Percentiles rank a stretch among this genome's conserved stretches.
Evolutionary conservation across 352 stramenopile genomes (phyloP).

Genomic region (Paralagenidium karlingii): DNA sequence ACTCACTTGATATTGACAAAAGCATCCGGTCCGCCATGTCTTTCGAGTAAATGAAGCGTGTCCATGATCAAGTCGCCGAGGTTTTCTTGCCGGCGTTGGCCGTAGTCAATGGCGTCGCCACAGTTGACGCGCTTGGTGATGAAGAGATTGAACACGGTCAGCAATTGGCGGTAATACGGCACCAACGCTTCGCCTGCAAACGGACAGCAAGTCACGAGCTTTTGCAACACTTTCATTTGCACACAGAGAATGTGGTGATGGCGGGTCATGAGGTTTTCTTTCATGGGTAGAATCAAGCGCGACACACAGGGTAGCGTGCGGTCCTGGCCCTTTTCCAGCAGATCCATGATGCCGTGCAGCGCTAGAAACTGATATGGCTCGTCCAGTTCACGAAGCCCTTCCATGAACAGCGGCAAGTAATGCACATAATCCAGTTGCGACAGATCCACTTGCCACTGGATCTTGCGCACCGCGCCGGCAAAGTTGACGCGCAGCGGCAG

Average conservation of each 20-base stretch:
- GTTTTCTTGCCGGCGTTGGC: constrained; percentile 66
- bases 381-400: constrained; percentile 36
- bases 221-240: constrained; percentile 69
- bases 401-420: constrained; percentile 61
- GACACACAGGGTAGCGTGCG: constrained; percentile 17
- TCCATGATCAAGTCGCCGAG: constrained; percentile 77
- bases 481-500: constrained; percentile 66
- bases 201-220: constrained; percentile 46
- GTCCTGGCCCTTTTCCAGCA: constrained; percentile 22
- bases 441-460: constrained; percentile 12
- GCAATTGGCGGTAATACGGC: constrained; percentile 85
- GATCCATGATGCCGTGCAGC: constrained; percentile 21
- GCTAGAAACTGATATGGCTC: constrained; percentile 30
- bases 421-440: constrained; percentile 27
- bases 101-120: constrained; percentile 86
- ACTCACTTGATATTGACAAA: constrained; percentile 79
- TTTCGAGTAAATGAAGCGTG: constrained; percentile 83
- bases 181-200: constrained; percentile 73
- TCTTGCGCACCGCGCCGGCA: constrained; percentile 51
- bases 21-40: constrained; percentile 71
- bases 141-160: constrained; percentile 85
- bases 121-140: constrained; percentile 83
- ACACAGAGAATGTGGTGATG: constrained; percentile 58
- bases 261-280: constrained; percentile 78
- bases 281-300: constrained; percentile 48